Evolutionary conservation across 1,139 yeast genomes (phyloP).

Genomic region (Blastobotrys raffinosifermentans): DNA sequence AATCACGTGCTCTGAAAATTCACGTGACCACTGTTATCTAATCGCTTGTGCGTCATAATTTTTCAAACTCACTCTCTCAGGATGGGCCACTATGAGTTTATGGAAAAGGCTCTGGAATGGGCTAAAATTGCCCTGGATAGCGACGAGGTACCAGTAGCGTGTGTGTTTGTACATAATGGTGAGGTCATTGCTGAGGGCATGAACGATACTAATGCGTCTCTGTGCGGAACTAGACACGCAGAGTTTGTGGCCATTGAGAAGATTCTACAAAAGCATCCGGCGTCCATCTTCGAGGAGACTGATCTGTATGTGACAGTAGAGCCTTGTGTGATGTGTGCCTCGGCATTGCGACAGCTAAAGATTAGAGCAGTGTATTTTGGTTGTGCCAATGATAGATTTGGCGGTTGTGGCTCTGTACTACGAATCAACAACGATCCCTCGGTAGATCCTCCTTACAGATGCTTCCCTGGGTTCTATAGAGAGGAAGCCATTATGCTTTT

Average conservation of each 20-base stretch:
- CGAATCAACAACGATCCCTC: constrained; percentile 49
- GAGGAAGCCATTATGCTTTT: constrained; percentile 78
- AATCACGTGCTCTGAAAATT: no score
- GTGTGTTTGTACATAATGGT: constrained; percentile 50
- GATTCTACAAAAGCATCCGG: constrained; percentile 35
- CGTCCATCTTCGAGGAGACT: constrained; percentile 41
- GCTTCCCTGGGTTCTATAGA: constrained; percentile 73
- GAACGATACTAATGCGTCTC: constrained; percentile 82
- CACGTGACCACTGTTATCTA: no score
- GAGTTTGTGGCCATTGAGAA: constrained; percentile 76
- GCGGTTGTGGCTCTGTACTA: constrained; percentile 90
- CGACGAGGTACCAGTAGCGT: constrained; percentile 72
- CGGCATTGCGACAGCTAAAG: constrained; percentile 77
- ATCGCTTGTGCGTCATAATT: no score
- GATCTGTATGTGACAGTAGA: constrained; percentile 90
- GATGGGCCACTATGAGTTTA: constrained; percentile 35
- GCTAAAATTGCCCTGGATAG: constrained; percentile 51
- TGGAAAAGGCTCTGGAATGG: constrained; percentile 45
- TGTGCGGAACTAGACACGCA: constrained; percentile 68
- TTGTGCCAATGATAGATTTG: constrained; percentile 91
- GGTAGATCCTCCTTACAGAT: constrained; percentile 41
- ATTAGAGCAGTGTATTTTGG: constrained; percentile 76
- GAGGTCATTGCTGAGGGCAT: constrained; percentile 68
- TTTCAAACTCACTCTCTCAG: no score
- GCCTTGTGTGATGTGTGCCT: constrained; percentile 98